A percentile compares a stretch with the other conserved stretches of the same genome.
phyloP scores from a whole-genome alignment of 2,329 filamentous ascomycete species.

The Fusarium piperis region DNA sequence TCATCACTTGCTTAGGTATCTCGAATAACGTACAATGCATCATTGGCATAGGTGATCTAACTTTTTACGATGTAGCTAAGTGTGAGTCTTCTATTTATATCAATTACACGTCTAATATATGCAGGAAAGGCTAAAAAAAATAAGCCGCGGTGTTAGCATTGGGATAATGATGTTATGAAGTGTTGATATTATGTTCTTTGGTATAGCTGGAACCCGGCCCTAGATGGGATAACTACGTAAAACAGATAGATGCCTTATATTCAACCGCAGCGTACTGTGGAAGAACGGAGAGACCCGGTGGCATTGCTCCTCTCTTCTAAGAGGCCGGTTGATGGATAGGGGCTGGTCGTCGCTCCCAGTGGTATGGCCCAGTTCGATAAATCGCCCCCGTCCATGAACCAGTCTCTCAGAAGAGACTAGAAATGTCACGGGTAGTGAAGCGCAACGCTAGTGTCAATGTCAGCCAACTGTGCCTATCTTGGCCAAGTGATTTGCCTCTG shows the following conservation, averaged over 20 bases:
- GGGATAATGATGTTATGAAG: too few species aligned
- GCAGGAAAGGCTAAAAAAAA: too few species aligned
- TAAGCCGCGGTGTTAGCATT: too few species aligned
- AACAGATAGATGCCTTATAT: not conserved
- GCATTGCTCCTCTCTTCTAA: too few species aligned
- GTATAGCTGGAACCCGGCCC: too few species aligned
- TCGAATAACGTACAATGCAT: conserved; percentile 29
- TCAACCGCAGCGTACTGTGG: not conserved
- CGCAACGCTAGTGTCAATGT: not conserved
- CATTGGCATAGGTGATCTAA: too few species aligned
- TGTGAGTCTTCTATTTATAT: too few species aligned
- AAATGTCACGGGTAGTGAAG: not conserved
- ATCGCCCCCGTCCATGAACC: not conserved
- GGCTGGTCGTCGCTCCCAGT: not conserved
- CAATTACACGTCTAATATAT: too few species aligned
- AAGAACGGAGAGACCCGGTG: not conserved
- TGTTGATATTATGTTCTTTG: too few species aligned
- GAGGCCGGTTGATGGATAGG: too few species aligned
- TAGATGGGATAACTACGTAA: too few species aligned
- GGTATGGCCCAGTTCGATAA: not conserved
- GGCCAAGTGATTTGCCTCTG: not conserved
- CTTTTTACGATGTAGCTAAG: too few species aligned
- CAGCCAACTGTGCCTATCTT: not conserved
- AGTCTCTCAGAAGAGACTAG: not conserved
- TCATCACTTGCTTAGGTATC: conserved; percentile 34